Conservation (phyloP, 768 basidiomycete genomes). For the Mycena haematopus region DNA sequence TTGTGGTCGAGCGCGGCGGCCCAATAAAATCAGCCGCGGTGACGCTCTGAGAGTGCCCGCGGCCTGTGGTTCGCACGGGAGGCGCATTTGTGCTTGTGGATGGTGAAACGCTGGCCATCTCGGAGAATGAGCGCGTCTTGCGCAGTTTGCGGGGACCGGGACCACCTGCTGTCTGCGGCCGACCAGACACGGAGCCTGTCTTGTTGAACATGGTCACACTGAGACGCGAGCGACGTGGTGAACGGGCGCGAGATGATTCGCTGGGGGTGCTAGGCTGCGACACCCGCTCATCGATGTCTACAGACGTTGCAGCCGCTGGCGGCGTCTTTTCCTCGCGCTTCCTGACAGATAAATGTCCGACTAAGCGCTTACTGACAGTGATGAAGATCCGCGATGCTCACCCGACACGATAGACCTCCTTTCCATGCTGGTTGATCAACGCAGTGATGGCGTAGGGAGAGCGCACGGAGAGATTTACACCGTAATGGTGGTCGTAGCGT, state of each 20-base stretch:
- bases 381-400: slow-evolving; percentile 44
- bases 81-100: slow-evolving; percentile 35
- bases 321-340: slow-evolving; percentile 69
- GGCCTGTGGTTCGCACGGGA: slow-evolving; percentile 46
- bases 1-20: background rate
- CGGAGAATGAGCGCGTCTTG: slow-evolving; percentile 80
- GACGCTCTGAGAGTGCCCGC: slow-evolving; percentile 81
- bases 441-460: slow-evolving; percentile 87
- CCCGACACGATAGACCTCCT: slow-evolving; percentile 80
- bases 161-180: slow-evolving; percentile 35
- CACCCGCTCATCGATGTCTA: slow-evolving; percentile 55
- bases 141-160: slow-evolving; percentile 61
- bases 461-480: slow-evolving; percentile 69
- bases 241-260: slow-evolving; percentile 47
- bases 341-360: slow-evolving; percentile 41
- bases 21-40: slow-evolving; percentile 61
- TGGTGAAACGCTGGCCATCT: slow-evolving; percentile 46
- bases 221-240: slow-evolving; percentile 66
- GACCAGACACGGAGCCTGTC: slow-evolving; percentile 38
- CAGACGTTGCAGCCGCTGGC: slow-evolving; percentile 50
- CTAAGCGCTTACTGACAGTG: background rate
- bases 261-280: slow-evolving; percentile 40
- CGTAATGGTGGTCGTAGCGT: slow-evolving; percentile 71
- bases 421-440: slow-evolving; percentile 82
- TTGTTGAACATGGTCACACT: slow-evolving; percentile 67